Conservation (phyloP, 1,284 basidiomycete genomes). For the Cutaneotrichosporon sp. region DNA sequence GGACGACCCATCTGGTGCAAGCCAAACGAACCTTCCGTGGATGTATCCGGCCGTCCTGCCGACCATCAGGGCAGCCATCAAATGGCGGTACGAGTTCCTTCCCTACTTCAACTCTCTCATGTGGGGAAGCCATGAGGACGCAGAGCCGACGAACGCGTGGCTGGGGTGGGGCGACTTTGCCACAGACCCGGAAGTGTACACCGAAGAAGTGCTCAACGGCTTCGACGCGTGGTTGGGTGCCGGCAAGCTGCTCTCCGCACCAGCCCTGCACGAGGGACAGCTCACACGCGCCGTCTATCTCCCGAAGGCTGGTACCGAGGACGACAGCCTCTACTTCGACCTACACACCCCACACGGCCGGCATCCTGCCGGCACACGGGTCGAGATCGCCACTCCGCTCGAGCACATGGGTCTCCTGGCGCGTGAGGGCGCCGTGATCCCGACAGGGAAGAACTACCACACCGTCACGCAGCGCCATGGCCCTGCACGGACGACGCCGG, state of each 20-base stretch:
- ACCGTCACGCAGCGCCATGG: conserved; percentile 45
- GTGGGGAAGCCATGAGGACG: conserved; percentile 47
- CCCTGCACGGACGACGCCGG: conserved; percentile 37
- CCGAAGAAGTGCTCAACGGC: conserved; percentile 42
- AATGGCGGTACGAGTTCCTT: conserved; percentile 49
- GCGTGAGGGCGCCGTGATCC: conserved; percentile 48
- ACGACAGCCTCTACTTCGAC: conserved; percentile 34
- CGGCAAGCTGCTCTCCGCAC: conserved; percentile 45
- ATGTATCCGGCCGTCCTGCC: conserved; percentile 51
- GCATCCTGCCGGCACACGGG: conserved; percentile 30
- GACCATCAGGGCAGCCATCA: conserved; percentile 45
- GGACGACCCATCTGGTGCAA: conserved; percentile 42
- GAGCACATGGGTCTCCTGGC: conserved; percentile 49
- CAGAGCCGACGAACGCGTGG: conserved; percentile 48
- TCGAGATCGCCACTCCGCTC: conserved; percentile 45
- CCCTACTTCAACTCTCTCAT: conserved; percentile 47
- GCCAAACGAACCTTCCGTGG: conserved; percentile 49
- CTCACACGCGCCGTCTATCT: conserved; percentile 46
- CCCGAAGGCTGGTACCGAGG: conserved; percentile 31
- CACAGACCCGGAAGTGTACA: conserved; percentile 45
- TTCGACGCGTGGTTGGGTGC: conserved; percentile 51
- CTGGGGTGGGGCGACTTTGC: conserved; percentile 48
- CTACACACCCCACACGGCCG: conserved; percentile 30
- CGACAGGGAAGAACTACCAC: conserved; percentile 45
- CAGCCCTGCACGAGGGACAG: conserved; percentile 43